phyloP scores from a whole-genome alignment of 306 rosid species.

The Neltuma alba region DNA sequence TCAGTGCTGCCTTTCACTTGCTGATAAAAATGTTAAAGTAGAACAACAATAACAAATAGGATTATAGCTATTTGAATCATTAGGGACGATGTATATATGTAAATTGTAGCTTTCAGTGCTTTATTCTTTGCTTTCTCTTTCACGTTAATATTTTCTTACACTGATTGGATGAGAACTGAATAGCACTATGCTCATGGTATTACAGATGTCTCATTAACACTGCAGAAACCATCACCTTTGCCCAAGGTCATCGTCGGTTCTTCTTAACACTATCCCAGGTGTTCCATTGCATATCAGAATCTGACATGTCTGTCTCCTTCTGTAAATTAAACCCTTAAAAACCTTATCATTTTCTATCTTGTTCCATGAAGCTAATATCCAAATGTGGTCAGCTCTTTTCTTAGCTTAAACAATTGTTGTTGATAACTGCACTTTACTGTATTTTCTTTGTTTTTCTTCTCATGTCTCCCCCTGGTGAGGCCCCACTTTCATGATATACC shows the following conservation, averaged over 20 bases:
- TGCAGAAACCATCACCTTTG: slow-evolving; percentile 38
- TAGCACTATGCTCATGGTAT: slow-evolving; percentile 41
- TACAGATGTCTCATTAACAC: slow-evolving; percentile 49
- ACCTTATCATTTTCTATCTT: slow-evolving; percentile 39
- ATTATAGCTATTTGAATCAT: not conserved
- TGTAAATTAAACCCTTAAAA: slow-evolving; percentile 31
- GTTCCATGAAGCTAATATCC: slow-evolving; percentile 23
- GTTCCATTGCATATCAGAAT: slow-evolving; percentile 34
- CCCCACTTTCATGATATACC: slow-evolving; percentile 35
- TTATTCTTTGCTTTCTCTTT: slow-evolving; percentile 26
- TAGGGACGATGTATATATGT: not conserved
- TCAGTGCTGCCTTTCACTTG: not conserved
- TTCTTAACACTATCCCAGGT: not conserved
- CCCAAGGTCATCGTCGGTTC: slow-evolving; percentile 37
- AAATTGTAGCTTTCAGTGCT: slow-evolving; percentile 4
- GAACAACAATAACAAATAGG: not conserved
- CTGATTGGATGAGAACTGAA: slow-evolving; percentile 61
- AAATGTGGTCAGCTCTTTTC: slow-evolving; percentile 40
- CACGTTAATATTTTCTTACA: slow-evolving; percentile 29
- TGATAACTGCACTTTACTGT: slow-evolving; percentile 1
- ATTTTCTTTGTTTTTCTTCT: slow-evolving; percentile 25
- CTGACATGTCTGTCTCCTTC: slow-evolving; percentile 29
- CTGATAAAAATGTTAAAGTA: not conserved
- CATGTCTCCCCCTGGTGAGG: slow-evolving; percentile 28
- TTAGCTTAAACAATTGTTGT: slow-evolving; percentile 27